Conservation (phyloP, 192 early-diverging fungal species). For the Phycomyces nitens region DNA sequence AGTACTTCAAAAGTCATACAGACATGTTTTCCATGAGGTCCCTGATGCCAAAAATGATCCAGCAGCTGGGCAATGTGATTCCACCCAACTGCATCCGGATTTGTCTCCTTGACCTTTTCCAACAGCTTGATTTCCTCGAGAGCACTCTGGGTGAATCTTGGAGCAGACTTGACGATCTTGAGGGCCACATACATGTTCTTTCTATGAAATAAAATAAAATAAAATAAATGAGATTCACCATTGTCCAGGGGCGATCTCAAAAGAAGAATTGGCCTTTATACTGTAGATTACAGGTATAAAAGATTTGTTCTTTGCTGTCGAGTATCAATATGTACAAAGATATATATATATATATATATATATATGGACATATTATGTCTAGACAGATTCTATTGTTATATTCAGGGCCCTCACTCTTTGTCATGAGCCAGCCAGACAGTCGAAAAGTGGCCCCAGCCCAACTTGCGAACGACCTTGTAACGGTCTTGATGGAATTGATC, state of each 20-base stretch:
- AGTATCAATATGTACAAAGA: too few species aligned
- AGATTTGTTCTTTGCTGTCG: too few species aligned
- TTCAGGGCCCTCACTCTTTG: slow-evolving; percentile 38
- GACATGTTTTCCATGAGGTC: slow-evolving; percentile 89
- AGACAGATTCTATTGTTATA: background rate
- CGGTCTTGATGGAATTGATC: slow-evolving; percentile 65
- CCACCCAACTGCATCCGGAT: slow-evolving; percentile 49
- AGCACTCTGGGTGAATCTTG: slow-evolving; percentile 92
- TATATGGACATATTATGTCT: too few species aligned
- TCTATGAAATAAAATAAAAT: slow-evolving; percentile 24
- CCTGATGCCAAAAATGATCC: slow-evolving; percentile 86
- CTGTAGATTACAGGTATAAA: too few species aligned
- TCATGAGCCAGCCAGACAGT: slow-evolving; percentile 93
- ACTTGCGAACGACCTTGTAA: slow-evolving; percentile 84
- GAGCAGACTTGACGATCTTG: slow-evolving; percentile 96
- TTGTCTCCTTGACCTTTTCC: slow-evolving; percentile 70
- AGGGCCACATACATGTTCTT: slow-evolving; percentile 80
- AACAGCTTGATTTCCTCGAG: slow-evolving; percentile 93
- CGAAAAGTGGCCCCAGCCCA: slow-evolving; percentile 97
- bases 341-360: too few species aligned
- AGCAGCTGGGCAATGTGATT: slow-evolving; percentile 77
- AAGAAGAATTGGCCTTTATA: too few species aligned
- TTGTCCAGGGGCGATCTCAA: too few species aligned
- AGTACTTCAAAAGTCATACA: slow-evolving; percentile 97
- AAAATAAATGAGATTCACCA: too few species aligned